phyloP scores from a whole-genome alignment of 345 rosid genomes.

The Gossypium arboreum region DNA sequence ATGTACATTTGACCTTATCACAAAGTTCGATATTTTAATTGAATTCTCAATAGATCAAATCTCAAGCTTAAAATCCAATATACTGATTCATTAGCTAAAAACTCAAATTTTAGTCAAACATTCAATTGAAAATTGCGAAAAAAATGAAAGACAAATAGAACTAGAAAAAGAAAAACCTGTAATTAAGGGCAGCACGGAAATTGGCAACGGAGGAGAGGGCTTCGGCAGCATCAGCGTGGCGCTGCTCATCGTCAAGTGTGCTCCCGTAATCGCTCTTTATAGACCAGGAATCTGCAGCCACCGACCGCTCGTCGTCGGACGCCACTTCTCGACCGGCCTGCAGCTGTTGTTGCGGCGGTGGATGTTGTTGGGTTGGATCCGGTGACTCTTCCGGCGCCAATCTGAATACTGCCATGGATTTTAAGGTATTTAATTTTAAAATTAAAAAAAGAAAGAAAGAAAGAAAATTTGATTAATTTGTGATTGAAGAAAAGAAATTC shows the following conservation, averaged over 20 bases:
- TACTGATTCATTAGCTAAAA: neutral
- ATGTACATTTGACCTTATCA: neutral
- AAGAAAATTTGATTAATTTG: neutral
- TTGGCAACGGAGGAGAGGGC: slow-evolving; percentile 70
- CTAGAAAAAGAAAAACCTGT: slow-evolving; percentile 36
- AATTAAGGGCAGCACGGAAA: slow-evolving; percentile 71
- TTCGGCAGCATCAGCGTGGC: slow-evolving; percentile 91
- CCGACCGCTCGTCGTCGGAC: slow-evolving; percentile 92
- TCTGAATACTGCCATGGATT: slow-evolving; percentile 56
- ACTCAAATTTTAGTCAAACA: neutral
- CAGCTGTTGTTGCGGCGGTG: slow-evolving; percentile 22
- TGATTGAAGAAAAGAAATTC: neutral
- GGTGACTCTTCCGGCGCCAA: slow-evolving; percentile 55
- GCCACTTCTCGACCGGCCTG: slow-evolving; percentile 49
- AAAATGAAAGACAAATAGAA: neutral
- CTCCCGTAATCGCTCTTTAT: slow-evolving; percentile 97
- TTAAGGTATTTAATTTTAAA: neutral
- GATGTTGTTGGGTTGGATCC: slow-evolving; percentile 41
- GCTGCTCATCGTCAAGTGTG: slow-evolving; percentile 97
- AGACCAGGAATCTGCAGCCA: slow-evolving; percentile 98
- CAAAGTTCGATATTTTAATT: neutral
- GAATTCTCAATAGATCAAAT: neutral
- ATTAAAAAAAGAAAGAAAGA: neutral
- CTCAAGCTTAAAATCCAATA: slow-evolving; percentile 1
- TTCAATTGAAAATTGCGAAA: neutral